Base-by-base conservation (phyloP, 208 protist species). In the Trypanosoma congolense region DNA sequence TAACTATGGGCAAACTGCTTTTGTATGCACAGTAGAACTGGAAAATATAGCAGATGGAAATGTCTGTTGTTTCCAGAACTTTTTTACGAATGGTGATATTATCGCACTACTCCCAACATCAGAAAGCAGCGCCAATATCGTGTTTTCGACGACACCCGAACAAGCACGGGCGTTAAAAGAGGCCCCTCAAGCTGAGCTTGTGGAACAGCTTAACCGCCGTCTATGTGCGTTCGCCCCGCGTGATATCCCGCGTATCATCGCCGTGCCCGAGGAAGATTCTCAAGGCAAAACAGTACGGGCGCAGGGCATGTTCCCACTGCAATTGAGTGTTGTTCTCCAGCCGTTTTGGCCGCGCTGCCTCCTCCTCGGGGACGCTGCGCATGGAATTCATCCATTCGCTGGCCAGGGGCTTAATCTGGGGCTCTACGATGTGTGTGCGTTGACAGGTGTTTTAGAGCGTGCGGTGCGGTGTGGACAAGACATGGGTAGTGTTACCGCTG, bases 351-450 rank as follows among this genome's bases (percentile, higher is more conserved):
- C 78, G 3, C 65, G 83, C 25, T 77, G 80, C 2, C 52, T 95
- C 21, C 70, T 91, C 22, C 63, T 90, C 0, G 85, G 87, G 14
- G 90, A 97, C 60, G 88, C 93, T 4, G 93, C 93, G 0, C 90
- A 96, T 75, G 65, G 80, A 12, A 90, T 97, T 55, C 90, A 96
- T 70, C 93, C 90, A 14, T 87, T 97, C 26, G 90, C 90, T 3
- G 93, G 93, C 0, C 93, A 97, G 59, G 93, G 90, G 0, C 73
- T 96, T 38, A 97, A 97, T 71, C 73, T 95, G 33, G 93, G 90
- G 26, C 68, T 97, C 40, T 89, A 92, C 65, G 86, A 95, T 65
- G 67, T 90, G 5, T 91, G 80, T 52, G 77, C 77, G 0, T 65
- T 95, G 47, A 73, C 70, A 0, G 63, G 74, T 18, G 59, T 88